Percentiles rank a stretch among this genome's conserved stretches.
Conservation (phyloP, 768 basidiomycete species). For the Kwoniella newhampshirensis region DNA sequence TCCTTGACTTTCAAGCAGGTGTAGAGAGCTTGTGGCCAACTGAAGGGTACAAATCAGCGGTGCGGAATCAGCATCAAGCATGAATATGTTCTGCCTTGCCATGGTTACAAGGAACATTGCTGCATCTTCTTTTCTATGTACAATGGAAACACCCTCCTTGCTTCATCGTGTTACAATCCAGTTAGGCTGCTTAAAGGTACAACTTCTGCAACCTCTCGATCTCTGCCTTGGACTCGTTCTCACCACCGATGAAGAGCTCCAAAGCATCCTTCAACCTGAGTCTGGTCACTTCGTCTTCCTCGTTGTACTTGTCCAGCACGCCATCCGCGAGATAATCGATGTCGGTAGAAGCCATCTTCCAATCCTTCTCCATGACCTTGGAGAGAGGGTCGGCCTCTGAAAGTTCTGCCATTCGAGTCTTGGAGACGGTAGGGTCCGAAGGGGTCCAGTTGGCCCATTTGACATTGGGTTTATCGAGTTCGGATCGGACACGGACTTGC, state of each 20-base stretch:
- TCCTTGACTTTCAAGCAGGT: conserved; percentile 73
- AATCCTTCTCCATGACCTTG: conserved; percentile 27
- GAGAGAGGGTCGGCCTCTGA: conserved; percentile 34
- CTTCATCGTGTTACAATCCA: background rate
- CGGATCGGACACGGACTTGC: conserved; percentile 21
- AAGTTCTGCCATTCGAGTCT: conserved; percentile 23
- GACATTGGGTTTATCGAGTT: conserved; percentile 29
- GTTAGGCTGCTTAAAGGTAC: conserved; percentile 7
- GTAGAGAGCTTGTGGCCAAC: background rate
- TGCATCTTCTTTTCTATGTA: too few relatives aligned
- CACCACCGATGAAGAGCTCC: conserved; percentile 27
- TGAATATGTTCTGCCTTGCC: too few relatives aligned
- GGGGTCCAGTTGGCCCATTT: conserved; percentile 23
- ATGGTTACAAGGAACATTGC: too few relatives aligned
- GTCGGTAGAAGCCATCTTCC: conserved; percentile 25
- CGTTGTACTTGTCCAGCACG: conserved; percentile 41
- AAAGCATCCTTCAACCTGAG: conserved; percentile 33
- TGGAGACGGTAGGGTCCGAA: conserved; percentile 18
- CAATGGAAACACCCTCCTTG: background rate
- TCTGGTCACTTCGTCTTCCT: conserved; percentile 36
- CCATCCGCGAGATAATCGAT: conserved; percentile 40
- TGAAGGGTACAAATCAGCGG: too few relatives aligned
- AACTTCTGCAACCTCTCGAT: conserved; percentile 25
- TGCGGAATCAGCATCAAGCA: too few relatives aligned
- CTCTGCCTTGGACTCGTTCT: conserved; percentile 20